Conservation (phyloP, 306 rosid genomes). For the Senna siamea region DNA sequence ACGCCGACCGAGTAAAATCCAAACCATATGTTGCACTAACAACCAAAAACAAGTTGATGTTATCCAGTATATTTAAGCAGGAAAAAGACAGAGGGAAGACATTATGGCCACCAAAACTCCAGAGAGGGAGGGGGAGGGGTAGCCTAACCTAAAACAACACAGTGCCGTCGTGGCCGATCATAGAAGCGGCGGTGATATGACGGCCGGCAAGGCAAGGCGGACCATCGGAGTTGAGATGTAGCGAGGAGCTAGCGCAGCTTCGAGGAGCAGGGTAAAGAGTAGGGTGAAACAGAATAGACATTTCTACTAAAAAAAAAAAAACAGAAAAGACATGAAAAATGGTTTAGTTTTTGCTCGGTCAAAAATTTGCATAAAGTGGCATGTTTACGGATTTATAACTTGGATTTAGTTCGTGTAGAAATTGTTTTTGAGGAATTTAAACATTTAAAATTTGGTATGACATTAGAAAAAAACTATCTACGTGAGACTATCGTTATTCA, state of each 20-base stretch:
- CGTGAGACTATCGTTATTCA: no score
- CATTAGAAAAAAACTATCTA: no score
- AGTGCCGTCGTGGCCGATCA: not conserved
- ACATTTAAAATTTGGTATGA: no score
- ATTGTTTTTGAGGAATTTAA: not conserved
- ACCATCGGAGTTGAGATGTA: no score
- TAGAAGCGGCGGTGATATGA: not conserved
- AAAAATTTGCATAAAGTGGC: no score
- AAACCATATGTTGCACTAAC: not conserved
- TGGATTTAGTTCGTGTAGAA: no score
- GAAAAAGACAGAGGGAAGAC: not conserved
- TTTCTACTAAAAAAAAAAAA: no score
- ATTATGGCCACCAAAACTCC: not conserved
- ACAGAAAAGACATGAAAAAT: not conserved
- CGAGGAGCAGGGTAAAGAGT: not conserved
- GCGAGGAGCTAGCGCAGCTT: not conserved
- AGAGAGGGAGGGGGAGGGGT: conserved; percentile 1
- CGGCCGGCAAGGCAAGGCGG: not conserved
- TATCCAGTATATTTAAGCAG: not conserved
- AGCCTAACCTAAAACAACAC: conserved; percentile 3
- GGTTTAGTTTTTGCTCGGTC: no score
- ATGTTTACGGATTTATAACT: no score
- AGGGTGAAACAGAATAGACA: not conserved
- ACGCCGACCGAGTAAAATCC: not conserved
- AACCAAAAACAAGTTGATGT: not conserved